phyloP scores from a whole-genome alignment of 1,284 basidiomycete genomes.

The Anthracocystis walkeri region DNA sequence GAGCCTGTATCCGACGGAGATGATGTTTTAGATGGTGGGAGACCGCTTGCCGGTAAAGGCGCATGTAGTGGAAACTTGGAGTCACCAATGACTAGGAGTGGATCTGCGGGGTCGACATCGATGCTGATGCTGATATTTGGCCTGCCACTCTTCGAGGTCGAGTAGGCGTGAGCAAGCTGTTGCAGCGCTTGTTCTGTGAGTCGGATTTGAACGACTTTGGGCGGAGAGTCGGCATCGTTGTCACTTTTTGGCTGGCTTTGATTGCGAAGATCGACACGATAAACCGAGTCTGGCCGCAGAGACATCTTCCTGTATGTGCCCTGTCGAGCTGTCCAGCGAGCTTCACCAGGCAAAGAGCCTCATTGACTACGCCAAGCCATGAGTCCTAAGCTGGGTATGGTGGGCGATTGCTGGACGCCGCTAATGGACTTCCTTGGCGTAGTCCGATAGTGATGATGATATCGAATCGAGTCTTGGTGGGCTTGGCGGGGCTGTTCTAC shows the following conservation, averaged over 20 bases:
- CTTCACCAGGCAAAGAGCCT: neutral
- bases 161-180: slow-evolving; percentile 26
- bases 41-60: slow-evolving; percentile 15
- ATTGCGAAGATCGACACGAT: slow-evolving; percentile 25
- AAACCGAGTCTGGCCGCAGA: slow-evolving; percentile 35
- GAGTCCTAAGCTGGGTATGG: neutral
- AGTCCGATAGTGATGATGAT: neutral
- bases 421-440: neutral
- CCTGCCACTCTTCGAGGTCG: neutral
- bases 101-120: slow-evolving; percentile 27
- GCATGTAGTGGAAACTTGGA: slow-evolving; percentile 26
- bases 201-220: slow-evolving; percentile 35
- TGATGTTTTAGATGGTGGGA: neutral
- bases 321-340: neutral
- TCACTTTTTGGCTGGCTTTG: neutral
- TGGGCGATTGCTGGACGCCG: too few species aligned
- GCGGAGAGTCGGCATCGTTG: slow-evolving; percentile 2
- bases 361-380: neutral
- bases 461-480: neutral
- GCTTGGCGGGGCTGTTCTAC: neutral
- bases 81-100: slow-evolving; percentile 31
- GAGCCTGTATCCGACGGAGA: neutral
- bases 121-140: slow-evolving; percentile 30
- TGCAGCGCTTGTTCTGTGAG: slow-evolving; percentile 38
- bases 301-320: slow-evolving; percentile 15